Evolutionary conservation across 2,329 filamentous ascomycete species (phyloP).

Genomic region (Colletotrichum ledebouriae): DNA sequence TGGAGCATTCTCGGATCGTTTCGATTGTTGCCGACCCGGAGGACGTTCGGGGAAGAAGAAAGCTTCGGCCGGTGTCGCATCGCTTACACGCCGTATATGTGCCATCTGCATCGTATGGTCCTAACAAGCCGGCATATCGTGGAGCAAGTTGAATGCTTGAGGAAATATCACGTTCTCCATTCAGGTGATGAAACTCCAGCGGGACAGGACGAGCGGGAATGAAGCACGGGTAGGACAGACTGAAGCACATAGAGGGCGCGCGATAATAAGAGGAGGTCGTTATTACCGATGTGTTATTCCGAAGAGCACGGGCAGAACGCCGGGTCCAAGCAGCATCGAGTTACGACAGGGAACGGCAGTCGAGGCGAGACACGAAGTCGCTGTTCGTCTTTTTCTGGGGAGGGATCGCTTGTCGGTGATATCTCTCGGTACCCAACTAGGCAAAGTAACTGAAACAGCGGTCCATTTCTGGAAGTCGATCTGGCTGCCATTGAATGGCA

Average conservation of each 20-base stretch:
- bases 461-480: conserved; percentile 19
- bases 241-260: conserved; percentile 10
- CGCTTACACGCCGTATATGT: conserved; percentile 7
- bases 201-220: conserved; percentile 7
- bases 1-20: conserved; percentile 8
- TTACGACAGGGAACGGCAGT: conserved; percentile 25
- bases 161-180: background rate
- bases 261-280: conserved; percentile 14
- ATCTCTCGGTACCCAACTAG: conserved; percentile 20
- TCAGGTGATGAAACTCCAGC: conserved; percentile 19
- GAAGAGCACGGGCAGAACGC: conserved; percentile 13
- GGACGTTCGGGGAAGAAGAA: background rate
- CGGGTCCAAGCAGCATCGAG: conserved; percentile 4
- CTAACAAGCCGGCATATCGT: background rate
- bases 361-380: conserved; percentile 20
- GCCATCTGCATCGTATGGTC: conserved; percentile 1
- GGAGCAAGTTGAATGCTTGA: background rate
- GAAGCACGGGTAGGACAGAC: conserved; percentile 1
- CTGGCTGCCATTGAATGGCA: conserved; percentile 7
- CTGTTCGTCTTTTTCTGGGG: conserved; percentile 11
- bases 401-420: conserved; percentile 19
- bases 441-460: conserved; percentile 29
- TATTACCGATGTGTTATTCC: conserved; percentile 17
- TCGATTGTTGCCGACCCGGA: conserved; percentile 14
- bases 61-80: no score